Percentiles rank a stretch among this genome's conserved stretches.
Conservation (phyloP, 1,284 basidiomycete species). For the Earliella scabrosa region DNA sequence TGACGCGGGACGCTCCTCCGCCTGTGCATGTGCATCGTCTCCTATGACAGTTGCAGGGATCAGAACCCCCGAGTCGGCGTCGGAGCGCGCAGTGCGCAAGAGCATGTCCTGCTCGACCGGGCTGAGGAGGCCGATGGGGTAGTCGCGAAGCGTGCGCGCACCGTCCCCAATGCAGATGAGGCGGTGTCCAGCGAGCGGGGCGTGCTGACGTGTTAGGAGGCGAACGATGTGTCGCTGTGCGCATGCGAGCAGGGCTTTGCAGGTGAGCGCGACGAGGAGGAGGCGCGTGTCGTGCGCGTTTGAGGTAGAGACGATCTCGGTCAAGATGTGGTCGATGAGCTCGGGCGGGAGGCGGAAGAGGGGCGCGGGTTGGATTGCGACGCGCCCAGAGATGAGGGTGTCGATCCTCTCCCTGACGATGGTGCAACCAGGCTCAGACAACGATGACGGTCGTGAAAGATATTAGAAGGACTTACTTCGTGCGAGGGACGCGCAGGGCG, state of each 20-base stretch:
- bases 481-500: constrained; percentile 3
- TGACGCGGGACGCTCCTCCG: background rate
- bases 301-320: background rate
- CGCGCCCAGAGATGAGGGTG: background rate
- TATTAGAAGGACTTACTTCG: background rate
- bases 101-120: background rate
- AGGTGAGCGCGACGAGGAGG: constrained; percentile 15
- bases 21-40: too few relatives aligned
- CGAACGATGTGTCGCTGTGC: constrained; percentile 14
- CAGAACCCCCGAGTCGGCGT: too few relatives aligned
- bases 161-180: constrained; percentile 11
- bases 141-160: background rate
- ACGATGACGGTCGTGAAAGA: background rate
- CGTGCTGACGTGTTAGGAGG: constrained; percentile 5
- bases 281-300: constrained; percentile 5
- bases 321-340: constrained; percentile 13
- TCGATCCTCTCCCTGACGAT: background rate
- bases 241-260: constrained; percentile 12
- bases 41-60: too few relatives aligned
- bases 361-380: constrained; percentile 1
- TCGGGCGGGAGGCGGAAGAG: constrained; percentile 16
- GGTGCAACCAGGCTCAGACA: background rate
- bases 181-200: constrained; percentile 15
- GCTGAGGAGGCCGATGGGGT: background rate
- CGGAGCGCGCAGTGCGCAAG: background rate